Base-by-base conservation (phyloP, 1,284 basidiomycete species). In the Cutaneotrichosporon mucoides region DNA sequence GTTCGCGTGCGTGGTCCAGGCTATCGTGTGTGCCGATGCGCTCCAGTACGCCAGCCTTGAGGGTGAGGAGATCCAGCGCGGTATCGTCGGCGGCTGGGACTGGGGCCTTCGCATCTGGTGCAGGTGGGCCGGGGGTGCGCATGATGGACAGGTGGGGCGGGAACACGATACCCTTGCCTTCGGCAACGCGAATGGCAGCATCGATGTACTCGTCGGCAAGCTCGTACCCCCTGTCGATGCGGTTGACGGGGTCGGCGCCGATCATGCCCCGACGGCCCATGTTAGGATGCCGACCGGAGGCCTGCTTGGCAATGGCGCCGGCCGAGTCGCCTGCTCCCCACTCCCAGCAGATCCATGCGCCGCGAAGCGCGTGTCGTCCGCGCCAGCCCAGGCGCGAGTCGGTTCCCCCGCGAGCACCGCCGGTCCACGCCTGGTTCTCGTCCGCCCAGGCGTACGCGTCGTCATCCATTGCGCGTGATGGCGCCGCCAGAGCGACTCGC, bases 361-460 rank as follows among this genome's bases (percentile, higher is more conserved):
- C 83, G 42, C 89, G 84, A 0, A 90, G 78, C 15, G 84, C 82
- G 72, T 88, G 85, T 34, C 88, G 80, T 13, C 82, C 88, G 69
- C 80, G 81, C 69, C 84, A 82, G 1, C 88, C 87, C 2, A 92
- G 80, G 8, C 79, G 81, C 5, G 86, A 81, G 71, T 90, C 87
- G 12, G 90, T 92, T 43, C 90, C 90, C 7, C 87, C 88, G 16
- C 62, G 71, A 6, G 68, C 53, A 45, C 87, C 84, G n/a, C 88
- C 88, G 2, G 87, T 83, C 89, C 89, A 92, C 46, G 81, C 80
- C 60, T 86, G 86, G 40, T 81, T 81, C 61, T 90, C 87, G 9
- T 81, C 71, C 67, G 86, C 82, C 90, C 90, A 92, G 63, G 86
- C 86, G 83, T 85, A 92, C 7, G 79, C 80, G 52, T 87, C 85